Conservation (phyloP, 306 rosid genomes). For the Cicer chorassanicum region DNA sequence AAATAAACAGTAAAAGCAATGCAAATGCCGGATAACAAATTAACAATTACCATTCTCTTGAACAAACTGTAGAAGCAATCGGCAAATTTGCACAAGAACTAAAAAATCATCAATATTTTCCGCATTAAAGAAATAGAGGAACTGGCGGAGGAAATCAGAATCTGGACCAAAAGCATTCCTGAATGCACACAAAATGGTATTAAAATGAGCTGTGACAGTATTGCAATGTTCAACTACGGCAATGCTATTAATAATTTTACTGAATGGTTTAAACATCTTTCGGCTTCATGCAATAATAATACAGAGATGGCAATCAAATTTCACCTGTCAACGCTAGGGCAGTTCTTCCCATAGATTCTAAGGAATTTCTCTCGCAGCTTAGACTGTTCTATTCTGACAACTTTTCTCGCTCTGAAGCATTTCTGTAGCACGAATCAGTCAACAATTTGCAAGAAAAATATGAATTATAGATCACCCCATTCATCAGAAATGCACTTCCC, state of each 20-base stretch:
- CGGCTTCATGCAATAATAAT: slow-evolving; percentile 27
- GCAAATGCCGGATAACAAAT: slow-evolving; percentile 43
- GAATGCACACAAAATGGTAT: slow-evolving; percentile 52
- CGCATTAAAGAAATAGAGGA: slow-evolving; percentile 84
- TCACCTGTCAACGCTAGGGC: slow-evolving; percentile 81
- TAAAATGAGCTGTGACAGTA: slow-evolving; percentile 27
- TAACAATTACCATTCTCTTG: slow-evolving; percentile 70
- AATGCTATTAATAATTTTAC: slow-evolving; percentile 14
- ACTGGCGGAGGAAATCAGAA: slow-evolving; percentile 85
- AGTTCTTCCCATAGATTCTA: slow-evolving; percentile 61
- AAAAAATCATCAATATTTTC: slow-evolving; percentile 64
- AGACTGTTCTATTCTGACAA: slow-evolving; percentile 63
- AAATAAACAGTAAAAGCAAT: slow-evolving; percentile 21
- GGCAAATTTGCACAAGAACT: slow-evolving; percentile 79
- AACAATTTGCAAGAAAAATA: slow-evolving; percentile 49
- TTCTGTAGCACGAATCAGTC: slow-evolving; percentile 80
- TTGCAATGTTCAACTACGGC: slow-evolving; percentile 28
- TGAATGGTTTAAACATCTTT: slow-evolving; percentile 23
- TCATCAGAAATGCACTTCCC: slow-evolving; percentile 31
- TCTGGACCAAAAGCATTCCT: slow-evolving; percentile 84
- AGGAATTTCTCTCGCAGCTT: slow-evolving; percentile 71
- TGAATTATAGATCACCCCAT: slow-evolving; percentile 16
- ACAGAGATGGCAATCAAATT: slow-evolving; percentile 26
- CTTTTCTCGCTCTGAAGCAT: slow-evolving; percentile 96
- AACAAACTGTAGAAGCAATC: slow-evolving; percentile 65